These are phyloP conservation scores for Melanogaster broomeanus DNA, from an alignment of 768 basidiomycete genomes.

Conservation along the genomic window DNA sequence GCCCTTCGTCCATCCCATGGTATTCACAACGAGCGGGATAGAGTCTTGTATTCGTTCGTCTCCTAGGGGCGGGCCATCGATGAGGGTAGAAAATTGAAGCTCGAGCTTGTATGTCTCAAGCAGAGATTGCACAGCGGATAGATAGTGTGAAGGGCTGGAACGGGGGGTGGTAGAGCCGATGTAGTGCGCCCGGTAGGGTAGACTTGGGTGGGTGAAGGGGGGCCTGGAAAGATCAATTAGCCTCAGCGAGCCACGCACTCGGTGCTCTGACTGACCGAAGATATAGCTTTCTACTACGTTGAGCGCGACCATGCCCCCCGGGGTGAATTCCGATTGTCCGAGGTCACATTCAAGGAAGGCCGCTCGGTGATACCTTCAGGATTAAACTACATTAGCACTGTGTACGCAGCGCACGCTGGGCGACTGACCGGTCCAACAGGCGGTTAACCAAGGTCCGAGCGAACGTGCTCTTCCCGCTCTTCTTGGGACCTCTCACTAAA, in stretches of 20 bases:
- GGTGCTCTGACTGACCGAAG: constrained; percentile 54
- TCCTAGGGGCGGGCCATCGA: constrained; percentile 25
- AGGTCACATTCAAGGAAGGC: constrained; percentile 92
- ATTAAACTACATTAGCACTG: not conserved
- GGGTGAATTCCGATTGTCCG: constrained; percentile 93
- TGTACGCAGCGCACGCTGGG: not conserved
- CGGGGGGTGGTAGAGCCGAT: constrained; percentile 79
- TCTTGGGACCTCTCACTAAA: constrained; percentile 83
- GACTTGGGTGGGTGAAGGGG: constrained; percentile 83
- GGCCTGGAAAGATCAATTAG: constrained; percentile 49
- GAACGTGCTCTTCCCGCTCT: constrained; percentile 90
- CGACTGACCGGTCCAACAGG: constrained; percentile 54
- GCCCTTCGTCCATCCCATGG: constrained; percentile 96
- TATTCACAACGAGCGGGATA: constrained; percentile 90
- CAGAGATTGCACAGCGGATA: constrained; percentile 65
- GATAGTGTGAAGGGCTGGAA: constrained; percentile 74
- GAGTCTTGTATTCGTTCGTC: constrained; percentile 49
- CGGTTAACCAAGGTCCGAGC: constrained; percentile 71
- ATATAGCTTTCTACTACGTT: constrained; percentile 66
- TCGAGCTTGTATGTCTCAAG: constrained; percentile 71
- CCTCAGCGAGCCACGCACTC: not conserved
- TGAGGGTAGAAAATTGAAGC: constrained; percentile 49
- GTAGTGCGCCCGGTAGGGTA: constrained; percentile 77
- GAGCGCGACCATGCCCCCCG: constrained; percentile 82
- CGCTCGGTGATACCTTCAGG: constrained; percentile 67